Evolutionary conservation across 1,284 basidiomycete genomes (phyloP), one percentile per base, ranked within the genome.

Genomic region (Entoloma clypeatum): DNA sequence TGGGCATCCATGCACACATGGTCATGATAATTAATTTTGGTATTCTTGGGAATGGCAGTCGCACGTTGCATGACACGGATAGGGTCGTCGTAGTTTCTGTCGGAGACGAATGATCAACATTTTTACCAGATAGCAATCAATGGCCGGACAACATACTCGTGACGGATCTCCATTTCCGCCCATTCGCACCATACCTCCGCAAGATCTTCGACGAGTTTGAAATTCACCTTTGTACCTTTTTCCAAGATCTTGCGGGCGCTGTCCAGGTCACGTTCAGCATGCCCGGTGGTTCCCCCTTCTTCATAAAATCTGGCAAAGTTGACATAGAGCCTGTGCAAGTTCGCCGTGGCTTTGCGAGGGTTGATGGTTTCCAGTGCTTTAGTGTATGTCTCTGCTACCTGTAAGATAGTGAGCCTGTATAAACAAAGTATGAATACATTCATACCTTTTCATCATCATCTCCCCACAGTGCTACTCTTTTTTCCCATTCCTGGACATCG

Each of bases 401-500:
- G 17, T 21, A 18, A 19, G 23, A 33, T 18, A 31, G n/a, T 40
- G 16, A 43, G 41, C 45, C 6, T 19, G 18, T 33, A 43, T 38
- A 16, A 37, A 25, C 24, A 18, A 47, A n/a, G 16, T 34, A 19
- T 24, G 24, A 5, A 9, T 28, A 11, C 24, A 14, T 3, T 28
- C 63, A 18, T 53, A 86, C 86, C 73, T 93, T 93, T 53, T 87
- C 90, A 60, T 99, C 95, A 54, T 97, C 79, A 37, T 92, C 85
- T 9, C 88, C 95, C 77, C 85, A 93, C 28, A 99, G 65, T 3
- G 92, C 92, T n/a, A 98, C 81, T 7, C 94, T 75, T 67, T 99
- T 99, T 68, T 98, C 95, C 96, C 96, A 99, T 62, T 99, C 96
- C 55, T 96, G 93, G 0, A 99, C 95, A 56, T 99, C 96, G 57